Base-by-base conservation (phyloP, 192 early-diverging fungal genomes). In the Mortierella antarctica region DNA sequence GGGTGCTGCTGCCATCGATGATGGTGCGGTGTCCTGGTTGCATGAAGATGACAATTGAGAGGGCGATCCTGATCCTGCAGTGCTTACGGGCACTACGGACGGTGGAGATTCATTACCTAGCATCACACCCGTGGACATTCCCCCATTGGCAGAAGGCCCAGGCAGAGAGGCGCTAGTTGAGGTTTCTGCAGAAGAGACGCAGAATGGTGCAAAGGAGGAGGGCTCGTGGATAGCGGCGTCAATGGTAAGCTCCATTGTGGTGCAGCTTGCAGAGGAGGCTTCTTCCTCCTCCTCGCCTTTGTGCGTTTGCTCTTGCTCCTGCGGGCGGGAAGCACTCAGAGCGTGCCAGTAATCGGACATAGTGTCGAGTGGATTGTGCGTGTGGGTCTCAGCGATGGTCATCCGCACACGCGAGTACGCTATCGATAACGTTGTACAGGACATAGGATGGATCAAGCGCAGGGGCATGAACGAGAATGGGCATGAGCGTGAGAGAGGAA, bases 331-430 rank as follows among this genome's bases (percentile, higher is more conserved):
- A 46, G 52, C 11, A 17, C 73, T 50, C 1, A 74, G 40, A 5
- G 73, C 67, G 49, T 67, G 50, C 73, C 73, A 74, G 44, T 74
- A 74, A 1, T 74, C 73, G 21, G 18, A 67, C 73, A 74, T 74
- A 10, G 73, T 67, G 10, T 61, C 65, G 5, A 67, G 51, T 21
- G 64, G 49, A 0, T 61, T 74, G 21, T 52, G 10, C 13, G 61
- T 23, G 17, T 60, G 65, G 0, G 64, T 62, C 47, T 74, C 65
- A 20, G 73, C 59, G 11, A 74, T 67, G 17, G 65, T 74, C 39
- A 67, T 64, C 41, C 67, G 67, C 15, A 74, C 65, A 61, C 73
- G 73, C 20, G 73, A 74, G 59, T 67, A 67, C n/a, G 73, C 73
- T 74, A 50, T 46, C 54, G 41, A 2, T 8, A 42, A 9, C 10